phyloP scores from a whole-genome alignment of 495 filamentous ascomycete genomes.

The Penicillium canariense region DNA sequence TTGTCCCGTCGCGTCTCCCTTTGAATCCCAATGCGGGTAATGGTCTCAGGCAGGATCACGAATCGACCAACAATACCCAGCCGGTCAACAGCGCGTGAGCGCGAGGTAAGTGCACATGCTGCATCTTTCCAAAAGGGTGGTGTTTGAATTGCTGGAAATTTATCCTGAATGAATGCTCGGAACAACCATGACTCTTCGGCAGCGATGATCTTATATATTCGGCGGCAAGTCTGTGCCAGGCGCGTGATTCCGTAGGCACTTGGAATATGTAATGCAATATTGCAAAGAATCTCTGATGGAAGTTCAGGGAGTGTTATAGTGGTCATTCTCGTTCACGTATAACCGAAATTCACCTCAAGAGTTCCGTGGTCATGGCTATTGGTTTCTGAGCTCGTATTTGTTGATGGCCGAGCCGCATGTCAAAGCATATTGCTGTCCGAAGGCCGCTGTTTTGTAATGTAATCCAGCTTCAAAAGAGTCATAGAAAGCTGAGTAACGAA shows the following conservation, averaged over 20 bases:
- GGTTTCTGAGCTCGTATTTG: neutral
- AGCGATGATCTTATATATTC: slow-evolving; percentile 48
- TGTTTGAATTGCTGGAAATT: slow-evolving; percentile 47
- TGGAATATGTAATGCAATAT: slow-evolving; percentile 53
- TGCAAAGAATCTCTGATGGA: slow-evolving; percentile 60
- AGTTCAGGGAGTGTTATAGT: slow-evolving; percentile 48
- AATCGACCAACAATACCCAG: slow-evolving; percentile 56
- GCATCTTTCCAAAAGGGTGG: slow-evolving; percentile 51
- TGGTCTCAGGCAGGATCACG: slow-evolving; percentile 41
- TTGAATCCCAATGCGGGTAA: slow-evolving; percentile 28
- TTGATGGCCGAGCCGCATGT: neutral
- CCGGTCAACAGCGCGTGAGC: slow-evolving; percentile 58
- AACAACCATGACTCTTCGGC: slow-evolving; percentile 57
- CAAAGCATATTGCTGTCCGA: neutral
- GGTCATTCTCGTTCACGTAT: neutral
- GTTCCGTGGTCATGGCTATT: neutral
- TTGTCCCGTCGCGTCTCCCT: slow-evolving; percentile 36
- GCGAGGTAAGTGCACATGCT: slow-evolving; percentile 54
- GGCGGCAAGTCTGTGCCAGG: slow-evolving; percentile 51
- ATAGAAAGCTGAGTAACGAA: neutral
- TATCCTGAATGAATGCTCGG: slow-evolving; percentile 49
- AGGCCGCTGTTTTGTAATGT: neutral
- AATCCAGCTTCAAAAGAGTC: neutral
- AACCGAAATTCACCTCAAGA: neutral
- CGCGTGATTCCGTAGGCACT: slow-evolving; percentile 46